These are phyloP conservation scores for Margaritispora aquatica DNA, from an alignment of 495 filamentous ascomycete genomes.

Conservation along the genomic window DNA sequence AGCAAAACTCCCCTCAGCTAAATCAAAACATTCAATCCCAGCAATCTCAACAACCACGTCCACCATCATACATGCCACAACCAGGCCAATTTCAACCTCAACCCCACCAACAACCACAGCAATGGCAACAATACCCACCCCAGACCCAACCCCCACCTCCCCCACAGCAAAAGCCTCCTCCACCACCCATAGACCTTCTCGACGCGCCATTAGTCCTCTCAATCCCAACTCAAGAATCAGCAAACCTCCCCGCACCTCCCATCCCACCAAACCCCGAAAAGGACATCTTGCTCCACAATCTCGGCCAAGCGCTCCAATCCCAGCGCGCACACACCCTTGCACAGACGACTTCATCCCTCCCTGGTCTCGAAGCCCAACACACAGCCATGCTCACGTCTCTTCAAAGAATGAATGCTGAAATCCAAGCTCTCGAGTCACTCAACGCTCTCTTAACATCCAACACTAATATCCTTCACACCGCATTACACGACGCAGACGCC, in stretches of 20 bases:
- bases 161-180: constrained; percentile 38
- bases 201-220: constrained; percentile 55
- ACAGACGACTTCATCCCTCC: constrained; percentile 63
- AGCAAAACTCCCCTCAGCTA: constrained; percentile 13
- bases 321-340: constrained; percentile 56
- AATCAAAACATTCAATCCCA: constrained; percentile 5
- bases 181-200: constrained; percentile 60
- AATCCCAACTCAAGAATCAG: constrained; percentile 48
- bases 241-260: constrained; percentile 62
- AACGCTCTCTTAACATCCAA: constrained; percentile 67
- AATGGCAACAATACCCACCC: constrained; percentile 16
- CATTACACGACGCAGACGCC: constrained; percentile 69
- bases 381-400: constrained; percentile 64
- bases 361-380: constrained; percentile 73
- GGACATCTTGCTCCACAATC: constrained; percentile 72
- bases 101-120: constrained; percentile 18
- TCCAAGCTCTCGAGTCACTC: constrained; percentile 61
- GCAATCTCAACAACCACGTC: constrained; percentile 10
- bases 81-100: constrained; percentile 7
- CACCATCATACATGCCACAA: constrained; percentile 23
- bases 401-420: constrained; percentile 61
- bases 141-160: constrained; percentile 8
- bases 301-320: constrained; percentile 60
- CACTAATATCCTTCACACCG: constrained; percentile 66
- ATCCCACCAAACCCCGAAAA: constrained; percentile 97